phyloP scores from a whole-genome alignment of 495 filamentous ascomycete genomes.

The Aspergillus heteromorphus region DNA sequence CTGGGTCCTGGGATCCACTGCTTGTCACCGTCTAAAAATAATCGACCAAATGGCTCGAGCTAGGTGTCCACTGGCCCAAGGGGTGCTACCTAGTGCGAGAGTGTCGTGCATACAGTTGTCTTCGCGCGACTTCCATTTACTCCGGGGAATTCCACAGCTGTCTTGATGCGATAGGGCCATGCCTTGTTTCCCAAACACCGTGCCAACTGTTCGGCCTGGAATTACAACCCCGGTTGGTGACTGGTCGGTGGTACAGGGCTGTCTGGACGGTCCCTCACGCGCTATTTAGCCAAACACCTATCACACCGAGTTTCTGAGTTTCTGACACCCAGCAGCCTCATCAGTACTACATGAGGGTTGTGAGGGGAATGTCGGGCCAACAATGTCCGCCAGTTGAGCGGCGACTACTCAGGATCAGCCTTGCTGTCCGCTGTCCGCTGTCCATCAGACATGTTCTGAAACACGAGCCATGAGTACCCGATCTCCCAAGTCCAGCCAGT shows the following conservation, averaged over 20 bases:
- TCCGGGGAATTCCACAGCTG: not conserved
- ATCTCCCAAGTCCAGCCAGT: not conserved
- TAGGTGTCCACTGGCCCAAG: not conserved
- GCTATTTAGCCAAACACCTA: not conserved
- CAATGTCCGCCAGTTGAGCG: not conserved
- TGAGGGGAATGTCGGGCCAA: not conserved
- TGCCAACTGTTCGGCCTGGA: not conserved
- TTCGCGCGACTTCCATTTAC: not conserved
- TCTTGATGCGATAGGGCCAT: not conserved
- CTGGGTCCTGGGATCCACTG: not conserved
- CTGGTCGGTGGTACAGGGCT: not conserved
- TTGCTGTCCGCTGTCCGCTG: too few relatives aligned
- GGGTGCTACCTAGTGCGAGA: too few relatives aligned
- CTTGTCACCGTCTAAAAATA: not conserved
- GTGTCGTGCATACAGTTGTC: not conserved
- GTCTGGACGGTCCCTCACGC: not conserved
- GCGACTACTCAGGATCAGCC: not conserved
- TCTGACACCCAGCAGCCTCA: not conserved
- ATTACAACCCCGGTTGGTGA: not conserved
- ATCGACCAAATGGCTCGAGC: not conserved
- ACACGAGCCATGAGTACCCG: not conserved
- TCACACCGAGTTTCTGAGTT: not conserved
- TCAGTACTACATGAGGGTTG: not conserved
- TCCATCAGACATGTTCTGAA: not conserved
- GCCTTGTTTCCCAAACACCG: not conserved